Evolutionary conservation across 2,329 filamentous ascomycete genomes (phyloP).

Genomic region (Alternaria panax): DNA sequence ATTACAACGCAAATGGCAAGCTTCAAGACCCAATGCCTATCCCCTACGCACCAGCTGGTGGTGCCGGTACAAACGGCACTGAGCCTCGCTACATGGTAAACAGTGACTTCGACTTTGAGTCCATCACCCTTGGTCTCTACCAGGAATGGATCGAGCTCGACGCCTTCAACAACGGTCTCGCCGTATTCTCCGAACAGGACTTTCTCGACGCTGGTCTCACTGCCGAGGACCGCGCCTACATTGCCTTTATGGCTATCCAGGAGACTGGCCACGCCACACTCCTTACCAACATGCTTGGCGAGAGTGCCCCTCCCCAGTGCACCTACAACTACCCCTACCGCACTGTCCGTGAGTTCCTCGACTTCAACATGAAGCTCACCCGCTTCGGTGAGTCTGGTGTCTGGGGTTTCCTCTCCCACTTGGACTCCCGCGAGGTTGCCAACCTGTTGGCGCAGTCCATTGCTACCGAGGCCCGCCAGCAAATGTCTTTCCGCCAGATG

Average conservation of each 20-base stretch:
- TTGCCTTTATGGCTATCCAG: slow-evolving; percentile 79
- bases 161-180: slow-evolving; percentile 78
- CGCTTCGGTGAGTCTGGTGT: slow-evolving; percentile 81
- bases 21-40: slow-evolving; percentile 73
- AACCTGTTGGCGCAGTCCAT: slow-evolving; percentile 79
- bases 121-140: slow-evolving; percentile 75
- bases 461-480: slow-evolving; percentile 79
- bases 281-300: slow-evolving; percentile 78
- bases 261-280: slow-evolving; percentile 80
- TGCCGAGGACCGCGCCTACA: slow-evolving; percentile 72
- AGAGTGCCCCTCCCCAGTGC: slow-evolving; percentile 74
- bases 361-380: slow-evolving; percentile 87
- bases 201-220: slow-evolving; percentile 73
- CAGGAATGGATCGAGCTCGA: slow-evolving; percentile 88
- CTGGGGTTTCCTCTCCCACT: slow-evolving; percentile 80
- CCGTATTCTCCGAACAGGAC: slow-evolving; percentile 71
- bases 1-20: slow-evolving; percentile 74
- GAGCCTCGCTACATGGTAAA: slow-evolving; percentile 77
- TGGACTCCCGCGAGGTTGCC: slow-evolving; percentile 77
- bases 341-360: slow-evolving; percentile 78
- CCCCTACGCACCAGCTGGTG: slow-evolving; percentile 74
- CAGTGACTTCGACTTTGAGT: slow-evolving; percentile 85
- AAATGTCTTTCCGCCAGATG: slow-evolving; percentile 86
- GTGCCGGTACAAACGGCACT: slow-evolving; percentile 78
- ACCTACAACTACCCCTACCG: slow-evolving; percentile 82